Conservation (phyloP, 306 rosid genomes). For the Prunus mume region DNA sequence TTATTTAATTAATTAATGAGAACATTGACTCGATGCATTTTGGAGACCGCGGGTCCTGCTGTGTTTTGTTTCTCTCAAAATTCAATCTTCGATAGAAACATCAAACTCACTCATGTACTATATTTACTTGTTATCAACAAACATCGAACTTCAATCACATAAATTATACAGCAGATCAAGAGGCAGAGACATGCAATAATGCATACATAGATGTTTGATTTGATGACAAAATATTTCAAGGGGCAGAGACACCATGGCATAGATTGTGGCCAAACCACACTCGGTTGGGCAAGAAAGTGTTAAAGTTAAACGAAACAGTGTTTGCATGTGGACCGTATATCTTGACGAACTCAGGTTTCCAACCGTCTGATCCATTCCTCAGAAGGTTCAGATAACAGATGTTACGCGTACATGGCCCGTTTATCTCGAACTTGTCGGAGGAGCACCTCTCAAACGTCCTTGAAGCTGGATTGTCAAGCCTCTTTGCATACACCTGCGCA, state of each 20-base stretch:
- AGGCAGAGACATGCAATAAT: no score
- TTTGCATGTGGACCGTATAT: neutral
- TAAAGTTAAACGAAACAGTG: neutral
- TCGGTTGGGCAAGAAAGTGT: neutral
- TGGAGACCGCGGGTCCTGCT: no score
- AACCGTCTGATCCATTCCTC: slow-evolving; percentile 1
- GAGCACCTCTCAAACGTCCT: slow-evolving; percentile 7
- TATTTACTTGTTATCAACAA: no score
- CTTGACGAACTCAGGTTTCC: slow-evolving; percentile 10
- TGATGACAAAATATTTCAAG: neutral
- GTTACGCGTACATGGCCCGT: neutral
- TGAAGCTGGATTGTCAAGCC: neutral
- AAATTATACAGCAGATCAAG: no score
- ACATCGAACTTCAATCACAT: no score
- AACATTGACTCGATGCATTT: no score
- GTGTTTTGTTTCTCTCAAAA: no score
- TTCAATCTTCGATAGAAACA: no score
- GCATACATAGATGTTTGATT: no score
- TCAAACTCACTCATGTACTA: no score
- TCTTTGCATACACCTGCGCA: neutral
- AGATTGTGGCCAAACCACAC: slow-evolving; percentile 2
- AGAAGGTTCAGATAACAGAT: slow-evolving; percentile 5
- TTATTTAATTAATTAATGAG: no score
- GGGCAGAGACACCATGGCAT: neutral
- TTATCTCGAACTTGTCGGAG: neutral